Conservation (phyloP, 2,329 filamentous ascomycete genomes). For the Neonectria sp. region DNA sequence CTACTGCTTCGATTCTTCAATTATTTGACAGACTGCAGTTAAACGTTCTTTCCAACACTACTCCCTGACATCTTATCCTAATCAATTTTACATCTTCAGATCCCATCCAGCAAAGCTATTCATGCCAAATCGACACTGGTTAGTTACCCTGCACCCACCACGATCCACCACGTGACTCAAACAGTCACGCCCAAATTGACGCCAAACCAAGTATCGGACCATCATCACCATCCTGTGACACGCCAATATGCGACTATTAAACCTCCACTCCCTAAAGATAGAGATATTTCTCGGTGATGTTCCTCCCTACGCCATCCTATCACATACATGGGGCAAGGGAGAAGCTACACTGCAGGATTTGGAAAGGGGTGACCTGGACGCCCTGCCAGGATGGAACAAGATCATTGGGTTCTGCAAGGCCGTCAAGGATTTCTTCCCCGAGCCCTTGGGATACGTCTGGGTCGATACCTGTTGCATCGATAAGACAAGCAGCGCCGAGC, state of each 20-base stretch:
- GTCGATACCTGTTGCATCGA: constrained; percentile 37
- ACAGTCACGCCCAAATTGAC: background rate
- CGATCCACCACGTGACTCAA: background rate
- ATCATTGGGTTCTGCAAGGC: constrained; percentile 30
- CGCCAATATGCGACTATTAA: constrained; percentile 29
- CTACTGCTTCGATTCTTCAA: too few species aligned
- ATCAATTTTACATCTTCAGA: too few species aligned
- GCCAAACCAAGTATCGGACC: background rate
- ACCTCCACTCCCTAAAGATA: constrained; percentile 23
- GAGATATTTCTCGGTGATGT: constrained; percentile 26
- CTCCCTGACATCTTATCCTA: too few species aligned
- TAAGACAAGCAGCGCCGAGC: constrained; percentile 37
- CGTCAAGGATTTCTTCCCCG: background rate
- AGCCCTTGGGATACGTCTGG: constrained; percentile 27
- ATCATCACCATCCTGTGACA: background rate
- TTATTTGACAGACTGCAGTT: too few species aligned
- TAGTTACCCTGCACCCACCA: background rate
- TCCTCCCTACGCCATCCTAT: constrained; percentile 34
- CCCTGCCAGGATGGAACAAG: constrained; percentile 31
- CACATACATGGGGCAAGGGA: constrained; percentile 29
- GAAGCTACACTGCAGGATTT: constrained; percentile 35
- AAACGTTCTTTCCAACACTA: too few species aligned
- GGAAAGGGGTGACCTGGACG: constrained; percentile 1
- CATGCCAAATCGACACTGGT: too few species aligned
- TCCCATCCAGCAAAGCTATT: too few species aligned